Evolutionary conservation across 495 filamentous ascomycete genomes (phyloP).

Genomic region (Acidomyces sp.): DNA sequence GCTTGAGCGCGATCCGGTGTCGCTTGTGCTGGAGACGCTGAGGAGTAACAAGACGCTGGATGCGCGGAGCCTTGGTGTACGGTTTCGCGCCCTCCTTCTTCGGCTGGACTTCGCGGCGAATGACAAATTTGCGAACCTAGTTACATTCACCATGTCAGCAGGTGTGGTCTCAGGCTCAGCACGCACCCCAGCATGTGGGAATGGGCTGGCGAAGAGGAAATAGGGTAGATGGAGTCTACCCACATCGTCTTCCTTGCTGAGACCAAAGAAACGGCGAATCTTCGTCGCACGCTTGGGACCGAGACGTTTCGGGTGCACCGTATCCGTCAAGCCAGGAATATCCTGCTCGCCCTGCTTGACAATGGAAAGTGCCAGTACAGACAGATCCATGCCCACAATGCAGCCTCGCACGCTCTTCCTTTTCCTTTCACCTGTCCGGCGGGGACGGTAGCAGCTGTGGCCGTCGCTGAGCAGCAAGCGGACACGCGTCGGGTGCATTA

Average conservation of each 20-base stretch:
- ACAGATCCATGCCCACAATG: slow-evolving; percentile 89
- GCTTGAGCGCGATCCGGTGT: slow-evolving; percentile 92
- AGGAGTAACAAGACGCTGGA: slow-evolving; percentile 64
- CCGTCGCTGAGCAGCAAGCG: slow-evolving; percentile 83
- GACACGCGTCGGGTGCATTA: slow-evolving; percentile 96
- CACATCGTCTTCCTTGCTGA: slow-evolving; percentile 99
- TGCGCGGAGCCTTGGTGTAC: slow-evolving; percentile 6
- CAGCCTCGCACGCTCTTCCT: slow-evolving; percentile 95
- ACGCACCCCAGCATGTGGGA: slow-evolving; percentile 2
- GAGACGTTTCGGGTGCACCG: slow-evolving; percentile 92
- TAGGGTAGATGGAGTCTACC: slow-evolving; percentile 37
- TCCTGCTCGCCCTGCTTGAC: slow-evolving; percentile 95
- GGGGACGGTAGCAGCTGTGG: slow-evolving; percentile 94
- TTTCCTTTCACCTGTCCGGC: slow-evolving; percentile 96
- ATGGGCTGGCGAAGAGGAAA: slow-evolving; percentile 32
- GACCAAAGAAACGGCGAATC: slow-evolving; percentile 96
- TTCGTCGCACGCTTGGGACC: slow-evolving; percentile 98
- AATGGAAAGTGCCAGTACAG: slow-evolving; percentile 81
- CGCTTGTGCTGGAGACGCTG: slow-evolving; percentile 99
- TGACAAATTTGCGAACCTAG: slow-evolving; percentile 95
- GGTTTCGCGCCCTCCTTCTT: slow-evolving; percentile 79
- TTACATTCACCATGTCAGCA: slow-evolving; percentile 20
- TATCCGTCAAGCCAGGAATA: slow-evolving; percentile 89
- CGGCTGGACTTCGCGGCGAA: slow-evolving; percentile 89
- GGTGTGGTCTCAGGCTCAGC: slow-evolving; percentile 28